A percentile compares a stretch with the other conserved stretches of the same genome.
Conservation (phyloP, 345 rosid species). For the Heritiera littoralis region DNA sequence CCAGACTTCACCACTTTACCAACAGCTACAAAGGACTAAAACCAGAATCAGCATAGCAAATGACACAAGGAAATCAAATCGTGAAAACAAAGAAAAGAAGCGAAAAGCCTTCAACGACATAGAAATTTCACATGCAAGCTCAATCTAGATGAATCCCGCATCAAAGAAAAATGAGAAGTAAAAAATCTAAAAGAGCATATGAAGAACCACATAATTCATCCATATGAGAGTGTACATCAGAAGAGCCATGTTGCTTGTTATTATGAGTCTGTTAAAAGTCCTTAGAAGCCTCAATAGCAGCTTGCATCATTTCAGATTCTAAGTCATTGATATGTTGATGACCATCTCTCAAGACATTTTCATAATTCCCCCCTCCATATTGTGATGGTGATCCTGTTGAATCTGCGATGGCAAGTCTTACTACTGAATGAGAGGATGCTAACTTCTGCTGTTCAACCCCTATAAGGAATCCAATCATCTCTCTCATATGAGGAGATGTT, state of each 20-base stretch:
- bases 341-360: conserved; percentile 35
- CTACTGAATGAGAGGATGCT: conserved; percentile 2
- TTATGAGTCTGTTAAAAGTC: not conserved
- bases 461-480: conserved; percentile 37
- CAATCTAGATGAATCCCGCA: conserved; percentile 54
- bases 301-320: conserved; percentile 74
- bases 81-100: conserved; percentile 18
- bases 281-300: conserved; percentile 82
- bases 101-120: conserved; percentile 68
- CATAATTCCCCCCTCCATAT: conserved; percentile 34
- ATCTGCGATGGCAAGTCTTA: conserved; percentile 33
- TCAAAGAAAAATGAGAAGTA: conserved; percentile 13
- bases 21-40: conserved; percentile 39
- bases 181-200: conserved; percentile 9
- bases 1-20: conserved; percentile 63
- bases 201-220: conserved; percentile 18
- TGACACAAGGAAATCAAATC: conserved; percentile 14
- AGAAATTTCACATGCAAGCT: conserved; percentile 68
- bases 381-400: conserved; percentile 33
- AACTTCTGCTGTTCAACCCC: not conserved
- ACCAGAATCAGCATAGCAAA: conserved; percentile 26
- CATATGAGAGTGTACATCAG: conserved; percentile 20
- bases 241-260: conserved; percentile 22
- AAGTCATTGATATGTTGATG: conserved; percentile 35
- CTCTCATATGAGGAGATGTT: conserved; percentile 37